phyloP scores from a whole-genome alignment of 495 filamentous ascomycete species.

The Aspergillus sclerotiicarbonarius region DNA sequence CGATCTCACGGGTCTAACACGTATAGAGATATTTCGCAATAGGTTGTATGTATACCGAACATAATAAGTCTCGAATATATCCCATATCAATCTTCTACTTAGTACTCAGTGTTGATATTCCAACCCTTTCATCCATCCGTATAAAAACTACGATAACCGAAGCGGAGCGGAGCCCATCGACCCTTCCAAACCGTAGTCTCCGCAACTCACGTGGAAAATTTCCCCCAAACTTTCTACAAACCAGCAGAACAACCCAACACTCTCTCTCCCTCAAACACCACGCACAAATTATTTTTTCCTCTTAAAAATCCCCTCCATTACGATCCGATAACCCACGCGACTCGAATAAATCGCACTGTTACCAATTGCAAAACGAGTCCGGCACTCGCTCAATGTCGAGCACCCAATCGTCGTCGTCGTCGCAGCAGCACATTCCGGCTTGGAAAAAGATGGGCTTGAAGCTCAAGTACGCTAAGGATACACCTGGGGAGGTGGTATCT shows the following conservation, averaged over 20 bases:
- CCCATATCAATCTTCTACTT: too few relatives aligned
- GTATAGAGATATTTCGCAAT: background rate
- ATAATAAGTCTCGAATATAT: too few relatives aligned
- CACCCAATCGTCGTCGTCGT: conserved; percentile 21
- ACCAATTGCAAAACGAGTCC: background rate
- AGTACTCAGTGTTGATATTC: too few relatives aligned
- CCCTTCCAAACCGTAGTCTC: background rate
- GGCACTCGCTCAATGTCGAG: conserved; percentile 18
- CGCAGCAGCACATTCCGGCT: conserved; percentile 60
- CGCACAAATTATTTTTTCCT: background rate
- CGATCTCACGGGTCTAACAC: conserved; percentile 4
- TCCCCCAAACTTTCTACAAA: conserved; percentile 8
- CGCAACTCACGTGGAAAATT: conserved; percentile 27
- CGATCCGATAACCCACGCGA: conserved; percentile 1
- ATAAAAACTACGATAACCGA: background rate
- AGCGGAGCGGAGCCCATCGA: background rate
- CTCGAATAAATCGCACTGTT: background rate
- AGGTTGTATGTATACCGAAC: too few relatives aligned
- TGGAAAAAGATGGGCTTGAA: conserved; percentile 78
- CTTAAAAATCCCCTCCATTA: background rate
- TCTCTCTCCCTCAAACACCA: background rate
- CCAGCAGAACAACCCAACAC: background rate
- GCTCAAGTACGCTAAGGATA: conserved; percentile 61
- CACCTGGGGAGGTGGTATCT: conserved; percentile 21
- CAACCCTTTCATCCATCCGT: background rate